These are phyloP conservation scores for Papiliotrema fonsecae DNA, from an alignment of 1,284 basidiomycete species.

Conservation along the genomic window DNA sequence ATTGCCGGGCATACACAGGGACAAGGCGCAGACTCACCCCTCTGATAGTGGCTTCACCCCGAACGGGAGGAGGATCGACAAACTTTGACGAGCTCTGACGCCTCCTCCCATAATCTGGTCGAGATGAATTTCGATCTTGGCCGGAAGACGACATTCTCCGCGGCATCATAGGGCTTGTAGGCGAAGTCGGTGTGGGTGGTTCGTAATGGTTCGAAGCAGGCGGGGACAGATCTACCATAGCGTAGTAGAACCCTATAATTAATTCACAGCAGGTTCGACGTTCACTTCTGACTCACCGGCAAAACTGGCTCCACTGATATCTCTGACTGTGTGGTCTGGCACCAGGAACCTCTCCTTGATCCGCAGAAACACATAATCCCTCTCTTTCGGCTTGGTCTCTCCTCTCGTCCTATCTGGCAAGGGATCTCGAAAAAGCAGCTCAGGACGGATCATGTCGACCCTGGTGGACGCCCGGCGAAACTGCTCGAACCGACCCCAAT, in stretches of 20 bases:
- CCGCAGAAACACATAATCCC: constrained; percentile 70
- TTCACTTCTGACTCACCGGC: constrained; percentile 60
- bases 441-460: constrained; percentile 62
- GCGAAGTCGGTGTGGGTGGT: constrained; percentile 30
- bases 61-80: constrained; percentile 6
- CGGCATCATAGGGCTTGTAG: constrained; percentile 9
- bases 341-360: constrained; percentile 97
- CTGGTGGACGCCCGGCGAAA: constrained; percentile 62
- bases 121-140: constrained; percentile 11
- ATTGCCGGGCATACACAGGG: constrained; percentile 12
- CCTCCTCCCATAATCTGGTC: constrained; percentile 17
- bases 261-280: not conserved
- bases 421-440: constrained; percentile 63
- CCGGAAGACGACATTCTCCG: constrained; percentile 13
- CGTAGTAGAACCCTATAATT: constrained; percentile 73
- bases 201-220: constrained; percentile 31
- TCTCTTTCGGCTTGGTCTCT: constrained; percentile 31
- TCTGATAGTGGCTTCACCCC: constrained; percentile 38
- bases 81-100: constrained; percentile 18
- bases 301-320: constrained; percentile 93
- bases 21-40: constrained; percentile 26
- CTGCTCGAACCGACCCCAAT: constrained; percentile 88
- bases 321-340: constrained; percentile 85
- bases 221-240: constrained; percentile 48
- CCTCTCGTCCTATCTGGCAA: constrained; percentile 27